Evolutionary conservation across 768 basidiomycete genomes (phyloP).

Genomic region (Boletus rex-veris): DNA sequence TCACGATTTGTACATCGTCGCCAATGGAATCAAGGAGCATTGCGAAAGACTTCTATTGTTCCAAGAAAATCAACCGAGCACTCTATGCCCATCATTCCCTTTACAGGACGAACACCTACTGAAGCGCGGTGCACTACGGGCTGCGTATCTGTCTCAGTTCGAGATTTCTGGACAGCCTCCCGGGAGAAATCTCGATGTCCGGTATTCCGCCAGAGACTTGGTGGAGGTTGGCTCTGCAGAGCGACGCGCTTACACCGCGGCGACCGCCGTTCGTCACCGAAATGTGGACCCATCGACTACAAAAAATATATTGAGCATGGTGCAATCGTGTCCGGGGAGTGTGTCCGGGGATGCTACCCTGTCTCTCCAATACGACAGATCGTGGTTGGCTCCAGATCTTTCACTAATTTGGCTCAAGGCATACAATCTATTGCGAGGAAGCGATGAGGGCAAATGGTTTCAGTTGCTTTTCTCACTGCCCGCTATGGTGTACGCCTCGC

Average conservation of each 20-base stretch:
- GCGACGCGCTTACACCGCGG: constrained; percentile 12
- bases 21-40: constrained; percentile 30
- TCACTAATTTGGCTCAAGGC: constrained; percentile 22
- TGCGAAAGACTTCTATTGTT: constrained; percentile 14
- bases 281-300: background rate
- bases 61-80: background rate
- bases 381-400: constrained; percentile 27
- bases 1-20: constrained; percentile 22
- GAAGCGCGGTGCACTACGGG: constrained; percentile 14
- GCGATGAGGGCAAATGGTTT: constrained; percentile 6
- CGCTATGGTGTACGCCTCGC: constrained; percentile 29
- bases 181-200: background rate
- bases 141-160: constrained; percentile 5
- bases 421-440: constrained; percentile 25
- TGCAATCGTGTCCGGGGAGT: constrained; percentile 6
- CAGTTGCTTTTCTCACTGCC: constrained; percentile 32
- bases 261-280: constrained; percentile 1
- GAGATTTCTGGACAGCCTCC: background rate
- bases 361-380: constrained; percentile 22
- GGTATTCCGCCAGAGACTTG: constrained; percentile 13
- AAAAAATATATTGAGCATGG: constrained; percentile 1
- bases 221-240: background rate
- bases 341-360: background rate
- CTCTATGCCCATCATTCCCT: constrained; percentile 7
- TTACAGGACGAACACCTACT: constrained; percentile 8